A percentile compares a stretch with the other conserved stretches of the same genome.
Evolutionary conservation across 1,284 basidiomycete genomes (phyloP).

Genomic region (Cryptococcus amylolentus): DNA sequence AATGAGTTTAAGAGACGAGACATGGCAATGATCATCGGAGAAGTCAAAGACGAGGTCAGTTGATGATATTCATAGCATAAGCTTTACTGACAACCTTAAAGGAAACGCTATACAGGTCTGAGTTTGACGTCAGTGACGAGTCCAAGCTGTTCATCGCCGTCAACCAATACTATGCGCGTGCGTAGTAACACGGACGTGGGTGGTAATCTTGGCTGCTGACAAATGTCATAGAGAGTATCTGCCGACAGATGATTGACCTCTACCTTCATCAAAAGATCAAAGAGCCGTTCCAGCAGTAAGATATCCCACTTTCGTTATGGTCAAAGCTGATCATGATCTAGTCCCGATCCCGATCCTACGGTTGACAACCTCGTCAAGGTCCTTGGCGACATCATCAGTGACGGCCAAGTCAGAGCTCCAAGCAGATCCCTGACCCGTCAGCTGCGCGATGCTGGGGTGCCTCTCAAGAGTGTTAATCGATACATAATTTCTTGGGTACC

Average conservation of each 20-base stretch:
- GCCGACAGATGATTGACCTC: no score
- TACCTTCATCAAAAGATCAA: slow-evolving; percentile 4
- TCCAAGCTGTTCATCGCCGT: slow-evolving; percentile 5
- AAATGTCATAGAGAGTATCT: no score
- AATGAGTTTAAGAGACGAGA: slow-evolving; percentile 14
- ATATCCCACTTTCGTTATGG: not conserved
- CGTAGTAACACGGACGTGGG: not conserved
- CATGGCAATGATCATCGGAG: slow-evolving; percentile 26
- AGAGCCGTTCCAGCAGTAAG: slow-evolving; percentile 11
- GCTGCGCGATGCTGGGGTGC: slow-evolving; percentile 17
- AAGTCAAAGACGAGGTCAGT: slow-evolving; percentile 20
- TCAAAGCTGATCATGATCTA: not conserved
- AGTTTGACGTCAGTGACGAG: slow-evolving; percentile 6
- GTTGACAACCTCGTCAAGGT: slow-evolving; percentile 6
- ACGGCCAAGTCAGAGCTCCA: slow-evolving; percentile 25
- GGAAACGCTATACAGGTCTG: slow-evolving; percentile 24
- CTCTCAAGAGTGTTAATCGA: slow-evolving; percentile 14
- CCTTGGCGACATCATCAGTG: slow-evolving; percentile 23
- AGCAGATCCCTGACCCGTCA: slow-evolving; percentile 17
- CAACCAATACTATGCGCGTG: slow-evolving; percentile 10
- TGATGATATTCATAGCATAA: not conserved
- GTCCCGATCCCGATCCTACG: slow-evolving; percentile 9
- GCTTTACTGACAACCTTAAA: not conserved
- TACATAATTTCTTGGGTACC: slow-evolving; percentile 22
- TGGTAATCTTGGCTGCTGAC: no score